Evolutionary conservation across 2,329 filamentous ascomycete genomes (phyloP).

Genomic region (Microdochium trichocladiopsis): DNA sequence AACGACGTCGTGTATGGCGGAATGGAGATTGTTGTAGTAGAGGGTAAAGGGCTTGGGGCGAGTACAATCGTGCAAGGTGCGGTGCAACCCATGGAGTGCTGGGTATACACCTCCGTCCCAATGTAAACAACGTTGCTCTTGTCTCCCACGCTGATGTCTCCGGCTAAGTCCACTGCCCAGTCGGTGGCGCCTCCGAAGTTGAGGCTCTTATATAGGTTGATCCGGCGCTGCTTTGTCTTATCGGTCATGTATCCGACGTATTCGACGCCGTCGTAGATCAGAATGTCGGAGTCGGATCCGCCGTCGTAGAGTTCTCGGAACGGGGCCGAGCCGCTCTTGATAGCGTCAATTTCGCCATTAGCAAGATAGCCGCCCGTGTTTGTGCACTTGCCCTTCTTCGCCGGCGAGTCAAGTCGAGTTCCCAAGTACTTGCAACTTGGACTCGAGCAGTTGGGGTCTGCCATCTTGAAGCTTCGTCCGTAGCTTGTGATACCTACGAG

Average conservation of each 20-base stretch:
- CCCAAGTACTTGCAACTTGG: constrained; percentile 13
- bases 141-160: background rate
- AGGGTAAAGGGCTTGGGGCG: constrained; percentile 1
- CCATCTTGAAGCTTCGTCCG: no score
- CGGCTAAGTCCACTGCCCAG: constrained; percentile 24
- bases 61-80: constrained; percentile 3
- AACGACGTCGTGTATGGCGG: constrained; percentile 3
- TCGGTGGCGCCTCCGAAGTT: constrained; percentile 24
- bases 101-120: constrained; percentile 1
- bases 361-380: constrained; percentile 20
- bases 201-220: constrained; percentile 8
- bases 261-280: constrained; percentile 21
- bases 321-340: constrained; percentile 4
- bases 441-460: constrained; percentile 14
- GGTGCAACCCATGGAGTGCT: constrained; percentile 1
- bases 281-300: constrained; percentile 11
- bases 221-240: constrained; percentile 14
- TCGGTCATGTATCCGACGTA: constrained; percentile 24
- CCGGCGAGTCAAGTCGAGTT: constrained; percentile 12
- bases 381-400: constrained; percentile 18
- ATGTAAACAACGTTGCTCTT: constrained; percentile 2
- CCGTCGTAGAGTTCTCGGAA: background rate
- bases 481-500: constrained; percentile 21
- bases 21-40: constrained; percentile 1
- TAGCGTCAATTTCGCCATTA: constrained; percentile 19